Evolutionary conservation across 2,329 filamentous ascomycete species (phyloP).

Genomic region (Ceratocystis diversiconidia): DNA sequence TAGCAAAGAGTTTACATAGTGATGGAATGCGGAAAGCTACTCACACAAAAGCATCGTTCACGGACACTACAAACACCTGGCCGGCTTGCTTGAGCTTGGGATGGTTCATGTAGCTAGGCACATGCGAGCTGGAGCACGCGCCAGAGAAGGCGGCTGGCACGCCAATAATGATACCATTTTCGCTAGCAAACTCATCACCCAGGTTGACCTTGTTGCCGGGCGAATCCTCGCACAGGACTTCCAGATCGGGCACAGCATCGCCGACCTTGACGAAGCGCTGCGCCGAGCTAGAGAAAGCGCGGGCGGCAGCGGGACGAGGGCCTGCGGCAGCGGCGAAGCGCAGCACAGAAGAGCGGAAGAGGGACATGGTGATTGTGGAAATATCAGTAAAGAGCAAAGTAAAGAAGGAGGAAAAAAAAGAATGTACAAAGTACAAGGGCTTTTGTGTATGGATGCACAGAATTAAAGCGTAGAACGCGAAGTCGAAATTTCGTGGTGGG

Average conservation of each 20-base stretch:
- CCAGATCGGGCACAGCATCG: constrained; percentile 62
- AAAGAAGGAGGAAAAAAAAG: too few relatives aligned
- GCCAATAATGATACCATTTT: constrained; percentile 57
- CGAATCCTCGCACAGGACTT: constrained; percentile 69
- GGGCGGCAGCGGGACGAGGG: constrained; percentile 4
- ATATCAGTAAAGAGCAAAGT: not conserved
- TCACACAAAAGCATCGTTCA: constrained; percentile 92
- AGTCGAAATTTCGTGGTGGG: not conserved
- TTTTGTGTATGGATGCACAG: not conserved
- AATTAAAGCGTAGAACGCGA: not conserved
- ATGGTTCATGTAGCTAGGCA: constrained; percentile 77
- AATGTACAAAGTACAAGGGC: not conserved
- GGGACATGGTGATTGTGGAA: constrained; percentile 8
- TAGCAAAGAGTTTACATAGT: not conserved
- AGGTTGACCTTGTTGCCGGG: constrained; percentile 87
- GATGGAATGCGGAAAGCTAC: constrained; percentile 24
- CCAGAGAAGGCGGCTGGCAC: constrained; percentile 64
- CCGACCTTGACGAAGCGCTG: constrained; percentile 56
- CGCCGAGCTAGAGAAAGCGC: constrained; percentile 46
- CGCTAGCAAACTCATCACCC: constrained; percentile 52
- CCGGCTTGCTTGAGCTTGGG: constrained; percentile 65
- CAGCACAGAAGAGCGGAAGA: constrained; percentile 14
- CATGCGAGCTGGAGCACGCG: constrained; percentile 48
- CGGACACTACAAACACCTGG: constrained; percentile 75
- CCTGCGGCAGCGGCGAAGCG: constrained; percentile 12